These are phyloP conservation scores for Paecilomyces sp. DNA, from an alignment of 2,329 filamentous ascomycete genomes.

Conservation along the genomic window DNA sequence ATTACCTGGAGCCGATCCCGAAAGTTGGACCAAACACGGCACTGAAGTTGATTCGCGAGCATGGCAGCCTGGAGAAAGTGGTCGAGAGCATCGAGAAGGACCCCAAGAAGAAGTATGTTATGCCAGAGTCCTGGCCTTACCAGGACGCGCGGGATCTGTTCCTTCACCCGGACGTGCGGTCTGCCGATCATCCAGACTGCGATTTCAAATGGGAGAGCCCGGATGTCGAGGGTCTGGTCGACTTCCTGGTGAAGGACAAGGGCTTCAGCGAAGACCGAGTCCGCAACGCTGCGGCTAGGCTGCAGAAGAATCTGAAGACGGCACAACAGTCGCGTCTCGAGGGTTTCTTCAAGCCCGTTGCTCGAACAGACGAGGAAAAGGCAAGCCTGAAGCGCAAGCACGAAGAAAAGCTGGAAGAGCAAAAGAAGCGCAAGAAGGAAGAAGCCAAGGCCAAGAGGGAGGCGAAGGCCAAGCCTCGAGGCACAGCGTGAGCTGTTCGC, in stretches of 20 bases:
- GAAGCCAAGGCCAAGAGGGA: conserved; percentile 95
- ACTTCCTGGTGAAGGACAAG: conserved; percentile 88
- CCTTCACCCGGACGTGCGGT: conserved; percentile 79
- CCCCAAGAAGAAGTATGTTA: conserved; percentile 67
- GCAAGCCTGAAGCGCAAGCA: conserved; percentile 83
- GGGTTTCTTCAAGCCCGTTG: conserved; percentile 92
- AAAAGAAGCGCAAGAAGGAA: conserved; percentile 91
- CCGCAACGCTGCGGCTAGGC: conserved; percentile 64
- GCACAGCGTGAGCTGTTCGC: conserved; percentile 37
- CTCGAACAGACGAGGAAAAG: conserved; percentile 82
- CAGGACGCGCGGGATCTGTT: conserved; percentile 87
- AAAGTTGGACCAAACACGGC: conserved; percentile 90
- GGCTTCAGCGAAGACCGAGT: conserved; percentile 96
- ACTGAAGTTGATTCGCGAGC: conserved; percentile 86
- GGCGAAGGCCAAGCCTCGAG: conserved; percentile 77
- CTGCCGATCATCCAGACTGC: conserved; percentile 76
- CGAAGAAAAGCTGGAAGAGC: conserved; percentile 83
- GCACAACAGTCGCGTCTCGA: conserved; percentile 87
- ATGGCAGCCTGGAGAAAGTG: conserved; percentile 80
- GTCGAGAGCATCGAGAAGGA: conserved; percentile 73
- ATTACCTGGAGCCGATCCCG: conserved; percentile 94
- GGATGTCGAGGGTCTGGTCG: conserved; percentile 79
- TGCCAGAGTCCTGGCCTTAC: conserved; percentile 97
- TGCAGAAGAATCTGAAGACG: conserved; percentile 86
- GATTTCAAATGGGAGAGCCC: conserved; percentile 98